Evolutionary conservation across 352 stramenopile genomes (phyloP), one percentile per base, ranked within the genome.

Genomic region (Phytophthora citricola): DNA sequence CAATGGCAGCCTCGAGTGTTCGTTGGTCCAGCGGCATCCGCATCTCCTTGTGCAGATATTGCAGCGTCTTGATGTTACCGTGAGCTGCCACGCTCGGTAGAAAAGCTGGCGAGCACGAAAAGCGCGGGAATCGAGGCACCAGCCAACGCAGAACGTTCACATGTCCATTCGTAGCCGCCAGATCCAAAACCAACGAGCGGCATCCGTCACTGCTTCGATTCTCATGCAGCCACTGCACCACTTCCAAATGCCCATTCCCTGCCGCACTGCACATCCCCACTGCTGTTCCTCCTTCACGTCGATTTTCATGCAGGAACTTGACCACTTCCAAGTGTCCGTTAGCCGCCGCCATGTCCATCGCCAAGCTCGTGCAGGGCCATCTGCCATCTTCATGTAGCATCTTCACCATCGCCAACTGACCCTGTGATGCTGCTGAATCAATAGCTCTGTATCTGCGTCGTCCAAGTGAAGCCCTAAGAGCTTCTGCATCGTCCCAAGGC

Each of bases 141-240:
- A 87, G 54, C 76, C 76, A 87, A n/a, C 81, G 73, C 6, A 87
- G 43, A 5, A 87, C 70, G 0, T 77, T 54, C 22, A 85, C 46
- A 32, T 83, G 78, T 2, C 78, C 76, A 64, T 83, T 75, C 3
- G 68, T 78, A n/a, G 78, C 78, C 26, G 76, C 66, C 22, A 81
- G 22, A 45, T 87, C 75, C 63, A 87, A 53, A 27, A 76, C 71
- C 49, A 76, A 48, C 17, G 71, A 69, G n/a, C 71, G 71, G 12
- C 71, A 81, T 32, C 78, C 75, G 34, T 83, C 71, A 17, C 47
- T 67, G 36, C 63, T 70, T 1, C 73, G 63, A 40, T 85, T 58
- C 17, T 54, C 27, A 43, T 81, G 58, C 12, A 85, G 63, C 65
- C 65, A 85, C 51, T 81, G 38, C 11, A 69, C 71, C 24, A 85